phyloP scores from a whole-genome alignment of 2,329 filamentous ascomycete genomes.

The Rhynchosporium graminicola region DNA sequence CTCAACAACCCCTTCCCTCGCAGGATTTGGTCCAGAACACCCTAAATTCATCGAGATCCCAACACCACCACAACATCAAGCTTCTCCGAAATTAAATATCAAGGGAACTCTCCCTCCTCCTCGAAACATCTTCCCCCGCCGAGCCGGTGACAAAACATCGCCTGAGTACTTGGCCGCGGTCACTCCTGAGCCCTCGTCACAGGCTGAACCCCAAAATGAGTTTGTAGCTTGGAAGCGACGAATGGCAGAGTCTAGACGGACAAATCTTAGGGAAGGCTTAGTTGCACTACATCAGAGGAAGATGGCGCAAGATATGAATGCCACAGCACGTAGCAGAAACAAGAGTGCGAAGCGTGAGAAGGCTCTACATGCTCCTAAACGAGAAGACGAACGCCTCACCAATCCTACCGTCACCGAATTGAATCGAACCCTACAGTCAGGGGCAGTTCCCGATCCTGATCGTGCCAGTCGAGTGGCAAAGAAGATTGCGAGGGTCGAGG shows the following conservation, averaged over 20 bases:
- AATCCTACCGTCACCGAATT: conserved; percentile 62
- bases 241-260: conserved; percentile 71
- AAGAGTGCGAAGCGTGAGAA: conserved; percentile 51
- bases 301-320: conserved; percentile 43
- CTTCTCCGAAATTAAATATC: conserved; percentile 47
- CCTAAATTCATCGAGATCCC: conserved; percentile 86
- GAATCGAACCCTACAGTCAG: conserved; percentile 50
- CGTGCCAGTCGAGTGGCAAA: conserved; percentile 57
- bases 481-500: conserved; percentile 45
- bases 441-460: conserved; percentile 60
- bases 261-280: conserved; percentile 72
- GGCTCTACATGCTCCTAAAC: conserved; percentile 63
- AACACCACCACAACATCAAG: conserved; percentile 63
- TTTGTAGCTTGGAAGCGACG: conserved; percentile 63
- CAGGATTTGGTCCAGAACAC: conserved; percentile 74
- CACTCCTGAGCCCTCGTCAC: conserved; percentile 53
- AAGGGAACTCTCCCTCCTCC: conserved; percentile 85
- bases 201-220: conserved; percentile 34
- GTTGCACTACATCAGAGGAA: conserved; percentile 69
- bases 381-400: conserved; percentile 76
- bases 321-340: conserved; percentile 45
- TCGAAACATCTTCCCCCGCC: conserved; percentile 70
- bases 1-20: conserved; percentile 46
- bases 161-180: conserved; percentile 61
- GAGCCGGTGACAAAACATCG: conserved; percentile 61